These are phyloP conservation scores for Evernia prunastri DNA, from an alignment of 495 filamentous ascomycete genomes.

Conservation along the genomic window DNA sequence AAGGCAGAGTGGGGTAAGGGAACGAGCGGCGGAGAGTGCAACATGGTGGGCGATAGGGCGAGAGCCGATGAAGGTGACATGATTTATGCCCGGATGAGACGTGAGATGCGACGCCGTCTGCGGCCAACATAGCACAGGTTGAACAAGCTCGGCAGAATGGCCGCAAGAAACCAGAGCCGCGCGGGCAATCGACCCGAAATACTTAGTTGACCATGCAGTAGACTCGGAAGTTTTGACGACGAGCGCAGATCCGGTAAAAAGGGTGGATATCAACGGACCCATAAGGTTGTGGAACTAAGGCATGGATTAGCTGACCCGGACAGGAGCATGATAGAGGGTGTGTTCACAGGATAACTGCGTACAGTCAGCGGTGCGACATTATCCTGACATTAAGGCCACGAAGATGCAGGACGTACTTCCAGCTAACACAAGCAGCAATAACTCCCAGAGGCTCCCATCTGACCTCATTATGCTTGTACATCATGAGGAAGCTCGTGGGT, in stretches of 20 bases:
- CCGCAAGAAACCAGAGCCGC: constrained; percentile 77
- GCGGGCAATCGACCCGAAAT: constrained; percentile 70
- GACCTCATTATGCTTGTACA: constrained; percentile 91
- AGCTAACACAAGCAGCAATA: constrained; percentile 85
- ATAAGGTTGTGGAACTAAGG: constrained; percentile 87
- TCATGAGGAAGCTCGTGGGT: constrained; percentile 83
- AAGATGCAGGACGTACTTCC: constrained; percentile 61
- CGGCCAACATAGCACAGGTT: constrained; percentile 82
- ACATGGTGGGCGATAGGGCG: constrained; percentile 82
- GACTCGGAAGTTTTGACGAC: constrained; percentile 89
- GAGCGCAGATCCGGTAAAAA: constrained; percentile 90
- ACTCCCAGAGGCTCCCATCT: constrained; percentile 89
- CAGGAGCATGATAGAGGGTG: neutral
- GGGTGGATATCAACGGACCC: constrained; percentile 78
- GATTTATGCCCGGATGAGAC: constrained; percentile 72
- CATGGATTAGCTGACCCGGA: constrained; percentile 18
- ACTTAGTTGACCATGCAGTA: constrained; percentile 81
- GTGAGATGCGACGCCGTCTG: constrained; percentile 74
- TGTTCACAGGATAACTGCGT: constrained; percentile 36
- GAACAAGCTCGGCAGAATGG: constrained; percentile 75
- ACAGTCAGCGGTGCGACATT: constrained; percentile 5
- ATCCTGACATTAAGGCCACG: neutral
- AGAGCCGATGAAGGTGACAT: constrained; percentile 97
- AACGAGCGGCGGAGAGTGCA: constrained; percentile 73
- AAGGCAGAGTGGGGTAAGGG: constrained; percentile 73